Conservation (phyloP, 2,329 filamentous ascomycete genomes). For the Colletotrichum musicola region DNA sequence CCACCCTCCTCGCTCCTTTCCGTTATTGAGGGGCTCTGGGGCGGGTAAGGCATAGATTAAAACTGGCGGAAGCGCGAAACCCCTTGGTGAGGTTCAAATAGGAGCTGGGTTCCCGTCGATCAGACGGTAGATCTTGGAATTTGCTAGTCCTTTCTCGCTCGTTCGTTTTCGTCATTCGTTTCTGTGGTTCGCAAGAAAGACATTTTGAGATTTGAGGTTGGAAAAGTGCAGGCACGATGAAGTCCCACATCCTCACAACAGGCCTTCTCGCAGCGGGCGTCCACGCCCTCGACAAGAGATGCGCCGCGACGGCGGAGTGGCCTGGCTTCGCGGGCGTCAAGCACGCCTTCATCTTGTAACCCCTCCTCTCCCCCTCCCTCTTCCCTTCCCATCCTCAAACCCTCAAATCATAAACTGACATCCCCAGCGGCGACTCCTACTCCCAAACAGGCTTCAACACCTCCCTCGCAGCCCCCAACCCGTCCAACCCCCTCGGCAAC, state of each 20-base stretch:
- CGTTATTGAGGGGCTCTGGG: conserved; percentile 26
- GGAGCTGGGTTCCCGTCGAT: conserved; percentile 12
- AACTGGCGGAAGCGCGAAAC: background rate
- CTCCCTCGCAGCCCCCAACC: conserved; percentile 62
- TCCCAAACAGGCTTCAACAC: conserved; percentile 64
- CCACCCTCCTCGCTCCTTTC: conserved; percentile 19
- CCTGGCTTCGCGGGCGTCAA: conserved; percentile 53
- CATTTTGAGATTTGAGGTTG: background rate
- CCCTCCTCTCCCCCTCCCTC: background rate
- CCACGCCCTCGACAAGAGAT: conserved; percentile 34
- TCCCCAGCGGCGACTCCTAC: conserved; percentile 48
- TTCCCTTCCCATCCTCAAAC: background rate
- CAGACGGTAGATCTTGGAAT: background rate
- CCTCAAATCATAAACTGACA: background rate
- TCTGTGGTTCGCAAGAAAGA: background rate
- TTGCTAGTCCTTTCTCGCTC: background rate
- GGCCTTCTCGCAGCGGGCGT: conserved; percentile 13
- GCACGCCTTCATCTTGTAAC: conserved; percentile 54
- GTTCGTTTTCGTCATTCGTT: conserved; percentile 21
- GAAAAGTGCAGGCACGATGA: conserved; percentile 25
- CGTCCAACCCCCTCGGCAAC: conserved; percentile 72
- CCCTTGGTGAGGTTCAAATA: conserved; percentile 6
- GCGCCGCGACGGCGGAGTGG: conserved; percentile 47
- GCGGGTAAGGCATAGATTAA: conserved; percentile 28
- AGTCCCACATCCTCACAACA: conserved; percentile 8